Percentiles rank a stretch among this genome's conserved stretches.
phyloP scores from a whole-genome alignment of 257 asterid species.

The Nicotiana tomentosiformis region DNA sequence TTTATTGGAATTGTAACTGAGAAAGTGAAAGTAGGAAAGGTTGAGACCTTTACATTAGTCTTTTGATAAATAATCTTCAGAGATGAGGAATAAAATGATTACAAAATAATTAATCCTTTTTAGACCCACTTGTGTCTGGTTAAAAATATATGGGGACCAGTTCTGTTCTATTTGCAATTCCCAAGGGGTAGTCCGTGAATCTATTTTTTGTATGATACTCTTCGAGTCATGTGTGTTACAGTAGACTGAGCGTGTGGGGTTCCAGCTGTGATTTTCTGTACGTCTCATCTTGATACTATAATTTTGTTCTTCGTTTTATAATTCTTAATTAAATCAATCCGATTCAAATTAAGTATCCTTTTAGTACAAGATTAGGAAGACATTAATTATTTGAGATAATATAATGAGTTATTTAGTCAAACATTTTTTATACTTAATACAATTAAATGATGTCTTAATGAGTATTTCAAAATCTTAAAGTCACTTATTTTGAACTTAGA shows the following conservation, averaged over 20 bases:
- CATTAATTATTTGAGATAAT: no score
- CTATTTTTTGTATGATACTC: background rate
- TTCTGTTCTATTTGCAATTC: background rate
- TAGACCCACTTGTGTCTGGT: background rate
- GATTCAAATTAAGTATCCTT: no score
- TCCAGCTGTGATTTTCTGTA: background rate
- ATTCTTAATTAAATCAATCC: no score
- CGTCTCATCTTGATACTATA: background rate
- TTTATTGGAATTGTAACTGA: constrained; percentile 5
- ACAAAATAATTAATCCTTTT: constrained; percentile 43
- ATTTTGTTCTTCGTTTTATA: no score
- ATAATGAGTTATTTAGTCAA: no score
- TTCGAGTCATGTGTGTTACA: background rate
- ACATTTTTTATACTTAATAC: no score
- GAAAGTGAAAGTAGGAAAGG: constrained; percentile 42
- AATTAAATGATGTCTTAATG: no score
- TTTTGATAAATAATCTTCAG: background rate
- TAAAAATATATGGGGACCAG: constrained; percentile 1
- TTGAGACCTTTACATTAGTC: constrained; percentile 42
- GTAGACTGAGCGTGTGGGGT: background rate
- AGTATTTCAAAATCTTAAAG: no score
- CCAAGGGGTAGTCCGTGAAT: constrained; percentile 10
- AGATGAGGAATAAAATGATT: constrained; percentile 43
- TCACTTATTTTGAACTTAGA: no score
- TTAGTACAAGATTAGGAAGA: no score